These are phyloP conservation scores for Oxytropis ochrocephala DNA, from an alignment of 306 rosid species.

Conservation along the genomic window DNA sequence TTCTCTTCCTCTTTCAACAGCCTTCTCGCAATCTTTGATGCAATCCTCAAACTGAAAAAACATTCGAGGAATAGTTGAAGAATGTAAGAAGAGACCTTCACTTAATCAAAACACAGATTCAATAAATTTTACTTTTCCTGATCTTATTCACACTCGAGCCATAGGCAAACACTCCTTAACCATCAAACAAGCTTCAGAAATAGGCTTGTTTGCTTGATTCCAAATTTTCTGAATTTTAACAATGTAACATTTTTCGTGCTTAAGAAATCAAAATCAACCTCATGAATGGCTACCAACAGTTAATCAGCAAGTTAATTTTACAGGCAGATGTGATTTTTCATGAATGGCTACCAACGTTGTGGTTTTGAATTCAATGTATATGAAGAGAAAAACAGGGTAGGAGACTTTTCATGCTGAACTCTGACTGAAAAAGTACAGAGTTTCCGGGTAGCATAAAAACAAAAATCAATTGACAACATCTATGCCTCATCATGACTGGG, in stretches of 20 bases:
- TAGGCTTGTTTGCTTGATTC: neutral
- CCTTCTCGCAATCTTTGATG: constrained; percentile 86
- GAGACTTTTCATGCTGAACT: neutral
- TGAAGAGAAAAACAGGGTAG: neutral
- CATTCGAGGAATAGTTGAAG: neutral
- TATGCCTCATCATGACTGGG: neutral
- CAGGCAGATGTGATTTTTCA: neutral
- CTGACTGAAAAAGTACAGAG: neutral
- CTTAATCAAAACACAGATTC: neutral
- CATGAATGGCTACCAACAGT: too few species aligned
- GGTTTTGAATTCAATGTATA: neutral
- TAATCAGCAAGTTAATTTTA: too few species aligned
- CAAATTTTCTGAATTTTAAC: neutral
- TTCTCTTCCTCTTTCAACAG: constrained; percentile 93
- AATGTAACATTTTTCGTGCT: neutral
- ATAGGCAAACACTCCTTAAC: neutral
- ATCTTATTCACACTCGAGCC: neutral
- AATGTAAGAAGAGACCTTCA: neutral
- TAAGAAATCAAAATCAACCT: neutral
- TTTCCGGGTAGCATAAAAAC: neutral
- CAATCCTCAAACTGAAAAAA: constrained; percentile 68
- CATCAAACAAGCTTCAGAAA: neutral
- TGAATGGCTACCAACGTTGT: neutral
- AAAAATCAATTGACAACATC: neutral
- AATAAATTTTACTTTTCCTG: neutral